Conservation (phyloP, 2,329 filamentous ascomycete species). For the Pleochaeta shiraiana region DNA sequence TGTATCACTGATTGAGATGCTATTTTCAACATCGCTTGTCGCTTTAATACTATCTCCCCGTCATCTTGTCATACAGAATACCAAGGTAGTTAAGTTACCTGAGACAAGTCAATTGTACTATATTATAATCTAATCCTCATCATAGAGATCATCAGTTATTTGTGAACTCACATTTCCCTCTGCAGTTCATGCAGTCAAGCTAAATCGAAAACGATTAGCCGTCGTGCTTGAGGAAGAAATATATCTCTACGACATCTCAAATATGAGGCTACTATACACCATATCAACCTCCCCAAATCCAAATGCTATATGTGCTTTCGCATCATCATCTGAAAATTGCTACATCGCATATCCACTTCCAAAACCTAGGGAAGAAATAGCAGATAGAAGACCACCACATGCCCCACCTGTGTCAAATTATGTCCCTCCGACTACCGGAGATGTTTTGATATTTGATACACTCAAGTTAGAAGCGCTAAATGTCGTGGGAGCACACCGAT, state of each 20-base stretch:
- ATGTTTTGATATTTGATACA: constrained; percentile 84
- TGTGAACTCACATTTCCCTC: constrained; percentile 98
- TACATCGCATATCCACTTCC: constrained; percentile 89
- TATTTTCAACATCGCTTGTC: constrained; percentile 93
- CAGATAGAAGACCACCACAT: constrained; percentile 45
- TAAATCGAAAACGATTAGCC: constrained; percentile 85
- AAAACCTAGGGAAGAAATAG: constrained; percentile 39
- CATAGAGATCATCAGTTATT: constrained; percentile 52
- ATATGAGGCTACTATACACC: constrained; percentile 86
- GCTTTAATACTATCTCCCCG: constrained; percentile 82
- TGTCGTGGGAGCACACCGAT: constrained; percentile 84
- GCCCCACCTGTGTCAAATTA: constrained; percentile 64
- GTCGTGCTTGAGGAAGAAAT: constrained; percentile 92
- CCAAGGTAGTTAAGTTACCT: constrained; percentile 41
- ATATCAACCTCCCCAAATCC: constrained; percentile 91
- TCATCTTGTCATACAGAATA: constrained; percentile 90
- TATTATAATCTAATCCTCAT: constrained; percentile 1
- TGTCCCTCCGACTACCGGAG: constrained; percentile 66
- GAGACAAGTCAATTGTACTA: neutral
- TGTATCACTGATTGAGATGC: constrained; percentile 92
- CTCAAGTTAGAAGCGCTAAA: constrained; percentile 80
- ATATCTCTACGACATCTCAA: constrained; percentile 96
- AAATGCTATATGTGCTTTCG: constrained; percentile 74
- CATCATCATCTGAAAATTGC: constrained; percentile 86
- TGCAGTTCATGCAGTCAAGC: constrained; percentile 78